Percentiles rank a stretch among this genome's conserved stretches.
Conservation (phyloP, 2,329 filamentous ascomycete species). For the Penicillium sp. region DNA sequence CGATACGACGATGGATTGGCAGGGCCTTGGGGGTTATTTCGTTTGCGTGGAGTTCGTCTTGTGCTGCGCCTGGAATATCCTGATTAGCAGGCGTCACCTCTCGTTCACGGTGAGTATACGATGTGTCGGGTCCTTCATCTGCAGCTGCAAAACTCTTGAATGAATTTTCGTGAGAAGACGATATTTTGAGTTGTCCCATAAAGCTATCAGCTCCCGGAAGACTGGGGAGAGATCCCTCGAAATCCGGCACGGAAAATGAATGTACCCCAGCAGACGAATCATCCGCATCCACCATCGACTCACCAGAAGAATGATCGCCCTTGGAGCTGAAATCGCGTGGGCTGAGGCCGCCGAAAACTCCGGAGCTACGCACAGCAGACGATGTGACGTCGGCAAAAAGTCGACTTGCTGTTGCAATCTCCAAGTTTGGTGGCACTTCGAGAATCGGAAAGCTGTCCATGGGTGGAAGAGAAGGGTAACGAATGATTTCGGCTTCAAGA, state of each 20-base stretch:
- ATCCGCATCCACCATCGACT: constrained; percentile 32
- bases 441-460: constrained; percentile 31
- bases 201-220: constrained; percentile 47
- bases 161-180: constrained; percentile 35
- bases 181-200: constrained; percentile 46
- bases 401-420: constrained; percentile 34
- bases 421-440: constrained; percentile 21
- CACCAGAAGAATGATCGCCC: constrained; percentile 39
- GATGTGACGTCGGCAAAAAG: constrained; percentile 61
- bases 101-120: constrained; percentile 26
- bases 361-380: constrained; percentile 53
- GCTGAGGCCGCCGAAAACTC: constrained; percentile 36
- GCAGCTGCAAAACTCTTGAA: constrained; percentile 28
- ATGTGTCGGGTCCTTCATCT: constrained; percentile 29
- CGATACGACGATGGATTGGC: constrained; percentile 34
- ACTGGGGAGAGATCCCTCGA: constrained; percentile 41
- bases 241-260: constrained; percentile 32
- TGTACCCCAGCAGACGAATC: constrained; percentile 35
- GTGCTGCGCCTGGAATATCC: constrained; percentile 14
- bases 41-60: constrained; percentile 17
- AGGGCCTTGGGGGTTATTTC: constrained; percentile 29
- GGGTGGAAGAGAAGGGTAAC: constrained; percentile 42
- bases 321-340: constrained; percentile 31
- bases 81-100: constrained; percentile 24
- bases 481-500: constrained; percentile 30